Evolutionary conservation across 192 early-diverging fungal species (phyloP), one percentile per base, ranked within the genome.

Genomic region (Rhizoclosmatium globosum): DNA sequence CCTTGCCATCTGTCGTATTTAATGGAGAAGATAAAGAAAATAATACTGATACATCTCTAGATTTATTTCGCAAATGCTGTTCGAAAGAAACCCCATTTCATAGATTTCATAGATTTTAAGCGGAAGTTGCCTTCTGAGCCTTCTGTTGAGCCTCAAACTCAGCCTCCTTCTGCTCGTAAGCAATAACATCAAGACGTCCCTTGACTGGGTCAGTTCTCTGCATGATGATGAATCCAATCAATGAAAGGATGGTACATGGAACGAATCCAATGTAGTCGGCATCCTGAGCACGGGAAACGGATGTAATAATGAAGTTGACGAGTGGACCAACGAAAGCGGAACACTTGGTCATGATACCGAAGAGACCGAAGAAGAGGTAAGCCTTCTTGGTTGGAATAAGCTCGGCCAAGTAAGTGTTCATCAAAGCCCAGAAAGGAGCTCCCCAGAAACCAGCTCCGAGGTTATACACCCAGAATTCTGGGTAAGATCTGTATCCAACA

Each of bases 341-440:
- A 15, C 73, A 79, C 47, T 83, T 82, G 71, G 75, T 78, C 56
- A 73, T 78, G 64, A 85, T 81, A 62, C 84, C 84, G 71, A 85
- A 85, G 23, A 85, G 69, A n/a, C 73, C 81, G 59, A 85, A 85
- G 59, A 85, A 85, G 68, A 85, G 64, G 71, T 85, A 81, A 48
- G 83, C 83, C 61, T 82, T 83, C 17, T 79, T 83, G 19, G 48
- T 43, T 2, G 84, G 84, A 31, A 85, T 60, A 23, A 85, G 59
- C 46, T 85, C 84, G n/a, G 83, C 56, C 39, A 85, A 50, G 65
- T 84, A 68, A 31, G 84, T 85, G 78, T 85, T 82, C 64, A 77
- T 75, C 59, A 79, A 81, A 47, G 84, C 84, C 64, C 77, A 83
- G 50, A 77, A 81, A 19, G 82, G 82, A 41, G 82, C 78, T 31